Conservation (phyloP, 768 basidiomycete species). For the Hemileccinum impolitum region DNA sequence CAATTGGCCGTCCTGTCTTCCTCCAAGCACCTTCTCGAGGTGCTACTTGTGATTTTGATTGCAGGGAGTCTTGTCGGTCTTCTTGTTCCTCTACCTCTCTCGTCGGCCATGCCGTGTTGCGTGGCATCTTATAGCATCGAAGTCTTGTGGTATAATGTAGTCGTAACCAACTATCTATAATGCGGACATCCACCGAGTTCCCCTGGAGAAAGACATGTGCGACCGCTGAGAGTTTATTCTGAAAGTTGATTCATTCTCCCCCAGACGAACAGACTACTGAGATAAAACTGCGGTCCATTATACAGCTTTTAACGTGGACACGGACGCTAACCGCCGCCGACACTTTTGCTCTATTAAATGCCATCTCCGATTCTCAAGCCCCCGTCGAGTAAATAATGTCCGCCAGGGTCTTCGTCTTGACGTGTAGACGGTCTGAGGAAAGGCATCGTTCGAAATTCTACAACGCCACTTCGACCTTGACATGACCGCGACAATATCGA, state of each 20-base stretch:
- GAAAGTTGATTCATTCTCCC: background rate
- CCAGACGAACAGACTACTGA: background rate
- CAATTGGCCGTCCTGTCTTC: slow-evolving; percentile 74
- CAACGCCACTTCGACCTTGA: slow-evolving; percentile 15
- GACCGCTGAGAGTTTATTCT: background rate
- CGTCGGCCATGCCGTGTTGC: slow-evolving; percentile 3
- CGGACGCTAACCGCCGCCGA: slow-evolving; percentile 10
- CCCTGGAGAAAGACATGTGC: background rate
- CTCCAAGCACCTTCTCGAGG: slow-evolving; percentile 76
- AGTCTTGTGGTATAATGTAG: slow-evolving; percentile 23
- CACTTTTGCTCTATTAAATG: slow-evolving; percentile 22
- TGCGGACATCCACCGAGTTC: slow-evolving; percentile 12
- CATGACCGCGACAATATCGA: slow-evolving; percentile 41
- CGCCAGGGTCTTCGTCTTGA: slow-evolving; percentile 22
- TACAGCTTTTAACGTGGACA: background rate
- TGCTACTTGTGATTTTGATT: slow-evolving; percentile 54
- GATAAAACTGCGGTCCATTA: background rate
- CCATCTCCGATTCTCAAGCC: slow-evolving; percentile 33
- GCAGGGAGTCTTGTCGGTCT: slow-evolving; percentile 5
- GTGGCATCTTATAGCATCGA: slow-evolving; percentile 8
- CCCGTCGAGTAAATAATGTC: slow-evolving; percentile 21
- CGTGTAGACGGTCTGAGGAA: slow-evolving; percentile 7
- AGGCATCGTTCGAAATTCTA: slow-evolving; percentile 4
- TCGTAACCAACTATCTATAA: slow-evolving; percentile 18
- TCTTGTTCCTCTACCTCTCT: slow-evolving; percentile 11